A percentile compares a stretch with the other conserved stretches of the same genome.
Evolutionary conservation across 768 basidiomycete genomes (phyloP).

Genomic region (Vishniacozyma victoriae): DNA sequence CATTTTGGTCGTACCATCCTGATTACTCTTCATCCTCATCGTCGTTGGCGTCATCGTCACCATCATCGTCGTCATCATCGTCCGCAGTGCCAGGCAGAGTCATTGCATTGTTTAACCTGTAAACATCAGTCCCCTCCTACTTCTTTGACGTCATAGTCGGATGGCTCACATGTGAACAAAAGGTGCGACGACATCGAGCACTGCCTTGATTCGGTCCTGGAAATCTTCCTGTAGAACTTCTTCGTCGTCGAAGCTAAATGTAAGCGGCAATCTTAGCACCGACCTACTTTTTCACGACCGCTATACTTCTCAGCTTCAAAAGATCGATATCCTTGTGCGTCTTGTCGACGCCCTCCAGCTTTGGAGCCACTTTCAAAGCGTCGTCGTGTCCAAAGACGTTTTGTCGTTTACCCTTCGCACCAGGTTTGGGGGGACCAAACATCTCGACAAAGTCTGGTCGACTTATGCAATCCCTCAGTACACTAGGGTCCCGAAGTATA

Average conservation of each 20-base stretch:
- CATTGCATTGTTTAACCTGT: conserved; percentile 34
- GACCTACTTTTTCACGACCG: conserved; percentile 59
- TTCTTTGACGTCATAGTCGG: conserved; percentile 48
- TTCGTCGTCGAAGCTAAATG: conserved; percentile 58
- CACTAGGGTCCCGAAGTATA: conserved; percentile 58
- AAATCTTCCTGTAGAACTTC: conserved; percentile 67
- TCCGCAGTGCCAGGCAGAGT: conserved; percentile 13
- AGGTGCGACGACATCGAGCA: conserved; percentile 59
- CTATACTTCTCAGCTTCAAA: conserved; percentile 73
- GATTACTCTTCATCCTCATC: conserved; percentile 5
- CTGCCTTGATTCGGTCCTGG: conserved; percentile 56
- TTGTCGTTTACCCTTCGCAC: conserved; percentile 57
- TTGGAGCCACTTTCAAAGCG: conserved; percentile 83
- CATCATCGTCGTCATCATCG: conserved; percentile 1
- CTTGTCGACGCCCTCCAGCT: conserved; percentile 67
- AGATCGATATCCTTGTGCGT: conserved; percentile 85
- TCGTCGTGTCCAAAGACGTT: conserved; percentile 85
- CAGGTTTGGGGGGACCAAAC: conserved; percentile 66
- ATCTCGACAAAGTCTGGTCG: conserved; percentile 63
- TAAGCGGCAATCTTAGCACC: background rate
- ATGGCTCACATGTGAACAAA: conserved; percentile 58
- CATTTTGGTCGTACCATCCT: background rate
- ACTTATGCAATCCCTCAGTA: conserved; percentile 64
- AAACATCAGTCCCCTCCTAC: background rate
- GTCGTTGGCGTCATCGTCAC: conserved; percentile 6